phyloP scores from a whole-genome alignment of 345 rosid genomes.

The Eucalyptus rudis region DNA sequence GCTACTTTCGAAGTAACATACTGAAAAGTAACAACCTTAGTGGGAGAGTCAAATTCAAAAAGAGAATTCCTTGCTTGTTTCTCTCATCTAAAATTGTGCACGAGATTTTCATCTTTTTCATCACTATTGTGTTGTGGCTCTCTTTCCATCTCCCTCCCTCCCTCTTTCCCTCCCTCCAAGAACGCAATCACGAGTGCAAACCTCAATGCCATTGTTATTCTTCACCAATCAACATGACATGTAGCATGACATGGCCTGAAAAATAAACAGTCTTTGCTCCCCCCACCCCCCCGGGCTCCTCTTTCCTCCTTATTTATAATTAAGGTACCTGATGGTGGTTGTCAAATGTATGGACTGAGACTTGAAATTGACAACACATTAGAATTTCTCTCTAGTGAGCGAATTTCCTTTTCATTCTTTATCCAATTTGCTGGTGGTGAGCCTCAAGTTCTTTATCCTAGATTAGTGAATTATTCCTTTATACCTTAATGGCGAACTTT shows the following conservation, averaged over 20 bases:
- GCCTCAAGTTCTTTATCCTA: no score
- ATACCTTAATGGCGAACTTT: no score
- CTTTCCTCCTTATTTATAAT: no score
- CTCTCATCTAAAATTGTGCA: neutral
- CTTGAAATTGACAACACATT: no score
- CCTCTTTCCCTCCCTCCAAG: neutral
- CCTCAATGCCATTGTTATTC: neutral
- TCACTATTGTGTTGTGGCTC: neutral
- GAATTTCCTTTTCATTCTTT: no score
- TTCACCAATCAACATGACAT: neutral
- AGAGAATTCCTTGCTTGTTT: neutral
- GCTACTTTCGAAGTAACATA: neutral
- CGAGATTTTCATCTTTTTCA: neutral
- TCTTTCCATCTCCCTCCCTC: neutral
- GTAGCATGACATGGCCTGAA: neutral
- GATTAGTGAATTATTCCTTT: no score
- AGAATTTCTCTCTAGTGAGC: no score
- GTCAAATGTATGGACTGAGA: no score
- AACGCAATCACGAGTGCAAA: neutral
- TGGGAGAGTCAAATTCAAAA: neutral
- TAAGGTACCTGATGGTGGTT: no score
- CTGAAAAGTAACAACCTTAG: neutral
- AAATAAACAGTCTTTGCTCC: neutral
- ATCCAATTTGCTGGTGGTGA: no score
- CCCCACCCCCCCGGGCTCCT: no score